Conservation (phyloP, 768 basidiomycete species). For the Russula lepida region DNA sequence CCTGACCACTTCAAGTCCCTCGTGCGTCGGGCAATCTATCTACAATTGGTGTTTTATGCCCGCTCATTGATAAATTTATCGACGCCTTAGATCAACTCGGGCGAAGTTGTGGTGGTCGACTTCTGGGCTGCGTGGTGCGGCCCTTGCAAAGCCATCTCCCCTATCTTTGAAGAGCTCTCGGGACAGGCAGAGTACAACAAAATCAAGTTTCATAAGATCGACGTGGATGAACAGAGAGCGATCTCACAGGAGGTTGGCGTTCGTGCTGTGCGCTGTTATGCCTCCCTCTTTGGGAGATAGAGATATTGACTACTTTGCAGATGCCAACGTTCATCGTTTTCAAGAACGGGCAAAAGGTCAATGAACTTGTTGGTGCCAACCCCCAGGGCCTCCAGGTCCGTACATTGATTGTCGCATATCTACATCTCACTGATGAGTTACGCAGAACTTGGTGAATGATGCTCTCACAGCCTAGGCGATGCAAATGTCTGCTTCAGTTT, state of each 20-base stretch:
- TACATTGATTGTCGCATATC: background rate
- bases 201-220: conserved; percentile 63
- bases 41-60: background rate
- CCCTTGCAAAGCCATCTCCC: conserved; percentile 58
- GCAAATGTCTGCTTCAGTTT: too few species aligned
- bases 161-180: conserved; percentile 54
- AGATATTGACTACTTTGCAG: conserved; percentile 16
- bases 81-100: conserved; percentile 35
- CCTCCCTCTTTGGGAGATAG: background rate
- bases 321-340: conserved; percentile 39
- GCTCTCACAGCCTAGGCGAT: too few species aligned
- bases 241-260: conserved; percentile 53
- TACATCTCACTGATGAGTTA: background rate
- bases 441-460: background rate
- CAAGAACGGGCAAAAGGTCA: conserved; percentile 31
- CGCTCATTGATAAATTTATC: conserved; percentile 17
- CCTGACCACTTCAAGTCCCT: conserved; percentile 11
- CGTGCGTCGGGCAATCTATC: conserved; percentile 30
- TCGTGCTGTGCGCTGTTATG: conserved; percentile 42
- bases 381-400: conserved; percentile 35
- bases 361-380: conserved; percentile 41
- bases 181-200: conserved; percentile 23
- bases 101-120: conserved; percentile 46
- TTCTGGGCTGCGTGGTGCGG: conserved; percentile 79
- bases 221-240: conserved; percentile 51